Conservation (phyloP, 805 yeast species). For the Brettanomyces naardenensis region DNA sequence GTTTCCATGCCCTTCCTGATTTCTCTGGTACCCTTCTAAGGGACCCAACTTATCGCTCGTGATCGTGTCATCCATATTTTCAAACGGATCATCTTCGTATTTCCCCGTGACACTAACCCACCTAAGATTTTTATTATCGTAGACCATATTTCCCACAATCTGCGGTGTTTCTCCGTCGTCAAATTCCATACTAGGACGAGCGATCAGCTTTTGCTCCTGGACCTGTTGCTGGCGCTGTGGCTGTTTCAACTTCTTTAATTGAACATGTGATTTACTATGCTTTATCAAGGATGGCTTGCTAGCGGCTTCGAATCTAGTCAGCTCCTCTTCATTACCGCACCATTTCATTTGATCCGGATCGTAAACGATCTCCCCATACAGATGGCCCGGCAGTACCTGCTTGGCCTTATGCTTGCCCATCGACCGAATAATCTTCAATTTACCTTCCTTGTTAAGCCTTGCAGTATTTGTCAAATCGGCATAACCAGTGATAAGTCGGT, state of each 20-base stretch:
- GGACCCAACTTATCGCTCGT: constrained; percentile 10
- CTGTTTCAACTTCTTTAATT: constrained; percentile 2
- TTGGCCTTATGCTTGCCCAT: constrained; percentile 19
- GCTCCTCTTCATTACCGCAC: constrained; percentile 61
- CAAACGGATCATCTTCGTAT: constrained; percentile 38
- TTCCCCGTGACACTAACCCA: constrained; percentile 48
- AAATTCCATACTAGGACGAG: background rate
- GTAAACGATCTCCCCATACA: constrained; percentile 40
- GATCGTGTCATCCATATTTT: constrained; percentile 38
- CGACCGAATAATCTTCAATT: constrained; percentile 22
- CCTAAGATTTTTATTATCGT: constrained; percentile 46
- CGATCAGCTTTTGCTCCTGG: background rate
- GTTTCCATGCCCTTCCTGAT: background rate
- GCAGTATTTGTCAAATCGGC: constrained; percentile 8
- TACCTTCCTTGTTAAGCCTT: constrained; percentile 24
- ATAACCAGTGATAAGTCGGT: background rate
- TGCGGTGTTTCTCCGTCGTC: constrained; percentile 21
- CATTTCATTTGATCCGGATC: constrained; percentile 45
- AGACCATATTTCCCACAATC: constrained; percentile 47
- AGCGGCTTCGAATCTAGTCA: constrained; percentile 39
- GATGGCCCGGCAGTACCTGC: constrained; percentile 23
- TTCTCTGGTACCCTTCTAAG: background rate
- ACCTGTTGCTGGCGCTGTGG: background rate
- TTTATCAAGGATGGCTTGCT: constrained; percentile 32
- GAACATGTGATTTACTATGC: constrained; percentile 5